phyloP scores from a whole-genome alignment of 805 yeast species.

The Candida cerambycidarum region DNA sequence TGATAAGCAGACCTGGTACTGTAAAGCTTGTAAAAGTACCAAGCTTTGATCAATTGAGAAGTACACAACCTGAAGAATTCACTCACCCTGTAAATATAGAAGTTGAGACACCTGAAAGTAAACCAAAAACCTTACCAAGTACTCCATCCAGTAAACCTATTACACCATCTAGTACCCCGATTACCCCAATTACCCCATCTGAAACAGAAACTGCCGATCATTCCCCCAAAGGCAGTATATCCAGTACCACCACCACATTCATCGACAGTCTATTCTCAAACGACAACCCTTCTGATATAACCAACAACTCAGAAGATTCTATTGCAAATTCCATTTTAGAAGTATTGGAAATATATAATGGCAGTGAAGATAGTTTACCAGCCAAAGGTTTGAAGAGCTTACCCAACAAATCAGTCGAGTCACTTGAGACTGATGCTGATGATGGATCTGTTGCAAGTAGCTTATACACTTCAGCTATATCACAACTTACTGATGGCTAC shows the following conservation, averaged over 20 bases:
- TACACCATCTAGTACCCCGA: no score
- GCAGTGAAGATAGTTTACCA: slow-evolving; percentile 5
- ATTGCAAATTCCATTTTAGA: slow-evolving; percentile 11
- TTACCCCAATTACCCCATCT: no score
- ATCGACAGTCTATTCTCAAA: slow-evolving; percentile 10
- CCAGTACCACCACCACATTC: not conserved
- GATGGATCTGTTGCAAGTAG: not conserved
- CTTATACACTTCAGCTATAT: slow-evolving; percentile 1
- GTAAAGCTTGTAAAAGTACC: not conserved
- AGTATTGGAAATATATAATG: slow-evolving; percentile 9
- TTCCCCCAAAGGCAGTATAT: not conserved
- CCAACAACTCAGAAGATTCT: not conserved
- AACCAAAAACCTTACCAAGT: no score
- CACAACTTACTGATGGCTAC: slow-evolving; percentile 7
- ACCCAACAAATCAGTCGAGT: not conserved
- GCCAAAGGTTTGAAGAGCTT: not conserved
- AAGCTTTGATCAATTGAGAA: not conserved
- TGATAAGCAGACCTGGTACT: slow-evolving; percentile 3
- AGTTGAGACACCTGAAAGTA: not conserved
- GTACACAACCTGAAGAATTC: no score
- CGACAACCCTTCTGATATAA: not conserved
- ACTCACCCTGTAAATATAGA: not conserved
- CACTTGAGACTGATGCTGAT: slow-evolving; percentile 1
- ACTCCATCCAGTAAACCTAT: no score
- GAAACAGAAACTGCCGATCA: not conserved